Evolutionary conservation across 2,329 filamentous ascomycete species (phyloP).

Genomic region (Colletotrichum sp.): DNA sequence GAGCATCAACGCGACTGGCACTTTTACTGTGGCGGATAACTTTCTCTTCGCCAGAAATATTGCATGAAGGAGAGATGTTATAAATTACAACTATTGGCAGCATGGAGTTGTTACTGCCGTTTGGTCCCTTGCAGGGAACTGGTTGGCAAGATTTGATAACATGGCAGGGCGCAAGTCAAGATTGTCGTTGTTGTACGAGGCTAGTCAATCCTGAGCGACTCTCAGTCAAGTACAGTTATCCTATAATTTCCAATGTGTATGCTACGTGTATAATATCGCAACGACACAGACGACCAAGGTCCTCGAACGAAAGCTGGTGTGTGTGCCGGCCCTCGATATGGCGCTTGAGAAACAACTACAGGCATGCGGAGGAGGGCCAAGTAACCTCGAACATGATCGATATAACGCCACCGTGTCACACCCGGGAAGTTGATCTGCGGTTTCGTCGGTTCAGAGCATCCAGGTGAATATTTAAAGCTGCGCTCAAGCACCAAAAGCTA

Average conservation of each 20-base stretch:
- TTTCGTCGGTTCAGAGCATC: too few relatives aligned
- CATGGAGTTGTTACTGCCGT: too few relatives aligned
- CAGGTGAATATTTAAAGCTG: too few relatives aligned
- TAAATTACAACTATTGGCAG: too few relatives aligned
- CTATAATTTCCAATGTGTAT: accelerated
- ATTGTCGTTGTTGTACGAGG: accelerated
- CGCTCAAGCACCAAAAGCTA: too few relatives aligned
- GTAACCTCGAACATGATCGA: too few relatives aligned
- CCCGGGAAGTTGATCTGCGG: too few relatives aligned
- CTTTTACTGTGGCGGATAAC: accelerated
- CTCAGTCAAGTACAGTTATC: accelerated
- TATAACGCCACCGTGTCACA: too few relatives aligned
- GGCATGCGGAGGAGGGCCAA: background rate
- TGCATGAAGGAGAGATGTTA: too few relatives aligned
- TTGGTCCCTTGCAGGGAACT: background rate
- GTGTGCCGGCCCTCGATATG: background rate
- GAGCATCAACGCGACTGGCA: background rate
- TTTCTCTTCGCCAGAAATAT: accelerated
- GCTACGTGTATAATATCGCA: accelerated
- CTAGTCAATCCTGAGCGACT: background rate
- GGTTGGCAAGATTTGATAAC: background rate
- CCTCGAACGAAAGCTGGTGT: background rate
- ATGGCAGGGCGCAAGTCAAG: accelerated
- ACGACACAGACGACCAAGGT: too few relatives aligned
- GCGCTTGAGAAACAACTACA: background rate